phyloP scores from a whole-genome alignment of 2,329 filamentous ascomycete genomes.

The Ascochyta clinopodiicola region DNA sequence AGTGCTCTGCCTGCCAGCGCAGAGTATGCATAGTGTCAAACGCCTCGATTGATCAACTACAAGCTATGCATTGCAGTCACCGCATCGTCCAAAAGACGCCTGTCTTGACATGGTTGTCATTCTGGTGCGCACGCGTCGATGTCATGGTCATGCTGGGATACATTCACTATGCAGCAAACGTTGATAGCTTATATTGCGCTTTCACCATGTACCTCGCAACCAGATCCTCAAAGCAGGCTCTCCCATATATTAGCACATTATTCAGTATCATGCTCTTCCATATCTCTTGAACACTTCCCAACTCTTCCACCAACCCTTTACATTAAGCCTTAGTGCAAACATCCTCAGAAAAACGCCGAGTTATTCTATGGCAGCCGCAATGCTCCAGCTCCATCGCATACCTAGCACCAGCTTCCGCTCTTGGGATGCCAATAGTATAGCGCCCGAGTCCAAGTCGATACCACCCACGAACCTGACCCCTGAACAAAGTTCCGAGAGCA shows the following conservation, averaged over 20 bases:
- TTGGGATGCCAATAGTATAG: not conserved
- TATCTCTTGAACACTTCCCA: no score
- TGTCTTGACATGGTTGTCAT: not conserved
- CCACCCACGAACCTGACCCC: not conserved
- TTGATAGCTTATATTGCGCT: not conserved
- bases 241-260: not conserved
- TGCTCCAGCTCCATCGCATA: not conserved
- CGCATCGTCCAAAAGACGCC: not conserved
- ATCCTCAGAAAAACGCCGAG: no score
- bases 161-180: conserved; percentile 5
- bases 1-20: not conserved
- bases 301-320: no score
- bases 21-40: not conserved
- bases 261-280: no score
- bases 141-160: not conserved
- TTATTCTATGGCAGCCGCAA: not conserved
- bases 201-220: not conserved
- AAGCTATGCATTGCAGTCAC: not conserved
- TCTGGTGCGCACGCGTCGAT: not conserved
- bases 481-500: not conserved
- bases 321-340: no score
- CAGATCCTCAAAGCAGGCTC: not conserved
- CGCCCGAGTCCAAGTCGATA: not conserved
- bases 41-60: not conserved
- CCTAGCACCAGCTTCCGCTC: not conserved